These are phyloP conservation scores for Lentinula aciculospora DNA, from an alignment of 768 basidiomycete species.

Conservation along the genomic window DNA sequence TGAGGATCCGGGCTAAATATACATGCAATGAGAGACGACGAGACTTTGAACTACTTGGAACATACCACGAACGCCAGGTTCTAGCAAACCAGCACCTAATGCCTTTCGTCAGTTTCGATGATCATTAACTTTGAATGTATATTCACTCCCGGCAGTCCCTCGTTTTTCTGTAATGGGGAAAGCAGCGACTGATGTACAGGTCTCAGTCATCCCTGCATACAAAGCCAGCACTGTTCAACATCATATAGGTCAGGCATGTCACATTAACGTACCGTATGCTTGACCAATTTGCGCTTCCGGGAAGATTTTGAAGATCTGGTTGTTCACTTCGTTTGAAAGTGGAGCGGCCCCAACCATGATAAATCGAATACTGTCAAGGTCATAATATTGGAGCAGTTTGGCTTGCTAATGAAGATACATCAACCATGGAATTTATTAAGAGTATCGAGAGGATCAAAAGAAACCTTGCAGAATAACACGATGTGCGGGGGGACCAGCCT, in stretches of 20 bases:
- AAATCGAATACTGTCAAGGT: slow-evolving; percentile 38
- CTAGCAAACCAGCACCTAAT: slow-evolving; percentile 5
- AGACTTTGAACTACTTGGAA: neutral
- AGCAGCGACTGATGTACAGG: slow-evolving; percentile 45
- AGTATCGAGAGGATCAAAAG: neutral
- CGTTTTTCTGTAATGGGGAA: slow-evolving; percentile 41
- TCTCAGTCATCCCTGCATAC: slow-evolving; percentile 59
- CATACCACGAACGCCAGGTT: slow-evolving; percentile 3
- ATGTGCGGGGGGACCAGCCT: slow-evolving; percentile 56
- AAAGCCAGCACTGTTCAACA: neutral
- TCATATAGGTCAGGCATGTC: neutral
- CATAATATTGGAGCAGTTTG: slow-evolving; percentile 38
- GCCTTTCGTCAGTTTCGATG: neutral
- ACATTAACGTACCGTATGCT: slow-evolving; percentile 39
- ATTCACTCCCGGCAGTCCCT: slow-evolving; percentile 48
- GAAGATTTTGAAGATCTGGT: slow-evolving; percentile 42
- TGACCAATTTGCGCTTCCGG: slow-evolving; percentile 53
- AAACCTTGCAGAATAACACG: slow-evolving; percentile 52
- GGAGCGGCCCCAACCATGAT: slow-evolving; percentile 58
- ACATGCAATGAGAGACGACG: neutral
- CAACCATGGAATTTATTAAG: neutral
- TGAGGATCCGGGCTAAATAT: slow-evolving; percentile 32
- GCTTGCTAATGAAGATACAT: slow-evolving; percentile 33
- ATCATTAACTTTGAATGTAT: slow-evolving; percentile 15
- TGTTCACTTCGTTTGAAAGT: slow-evolving; percentile 46